Base-by-base conservation (phyloP, 2,329 filamentous ascomycete species). In the Ceratocystis variospora region DNA sequence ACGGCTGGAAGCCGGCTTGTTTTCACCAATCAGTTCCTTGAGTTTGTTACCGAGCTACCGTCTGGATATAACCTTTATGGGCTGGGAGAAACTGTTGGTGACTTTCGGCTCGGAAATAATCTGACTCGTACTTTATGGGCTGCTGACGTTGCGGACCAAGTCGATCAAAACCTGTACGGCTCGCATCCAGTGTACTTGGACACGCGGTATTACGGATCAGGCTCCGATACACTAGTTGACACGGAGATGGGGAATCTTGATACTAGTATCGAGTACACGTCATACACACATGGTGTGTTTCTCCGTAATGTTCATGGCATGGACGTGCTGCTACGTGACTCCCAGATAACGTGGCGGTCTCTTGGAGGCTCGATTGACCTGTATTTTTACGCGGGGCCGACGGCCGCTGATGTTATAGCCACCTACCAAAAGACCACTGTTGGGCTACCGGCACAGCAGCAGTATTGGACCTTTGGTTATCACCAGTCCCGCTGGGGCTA, bases 401-500 rank as follows among this genome's bases (percentile, higher is more conserved):
- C 80, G 0, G 85, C 86, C 67, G 79, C 81, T 5, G 82, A 86
- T 12, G 85, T 91, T 28, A 88, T 84, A 17, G 84, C 83, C 72
- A 81, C 87, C 48, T 94, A 93, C 72, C 85, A 89, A 69, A 74
- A 77, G 66, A 85, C 81, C 64, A 82, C 86, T 1, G 78, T 87
- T 63, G 89, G 89, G 0, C 76, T 89, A 4, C 89, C 89, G 0
- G 85, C 85, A 0, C 86, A 93, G 83, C 87, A 92, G 72, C 86
- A 88, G 70, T 94, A 94, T 76, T 93, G 84, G 79, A 84, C 86
- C 0, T 84, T 95, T 68, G 90, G 90, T 0, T 93, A 82, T 72
- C 90, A 95, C 70, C 89, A 95, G 73, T 93, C 89, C 71, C 71
- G 73, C 64, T 74, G 89, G 85, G 90, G 89, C 0, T 94, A 94